A percentile compares a stretch with the other conserved stretches of the same genome.
Evolutionary conservation across 2,329 filamentous ascomycete genomes (phyloP).

Genomic region (Monosporascus sp.): DNA sequence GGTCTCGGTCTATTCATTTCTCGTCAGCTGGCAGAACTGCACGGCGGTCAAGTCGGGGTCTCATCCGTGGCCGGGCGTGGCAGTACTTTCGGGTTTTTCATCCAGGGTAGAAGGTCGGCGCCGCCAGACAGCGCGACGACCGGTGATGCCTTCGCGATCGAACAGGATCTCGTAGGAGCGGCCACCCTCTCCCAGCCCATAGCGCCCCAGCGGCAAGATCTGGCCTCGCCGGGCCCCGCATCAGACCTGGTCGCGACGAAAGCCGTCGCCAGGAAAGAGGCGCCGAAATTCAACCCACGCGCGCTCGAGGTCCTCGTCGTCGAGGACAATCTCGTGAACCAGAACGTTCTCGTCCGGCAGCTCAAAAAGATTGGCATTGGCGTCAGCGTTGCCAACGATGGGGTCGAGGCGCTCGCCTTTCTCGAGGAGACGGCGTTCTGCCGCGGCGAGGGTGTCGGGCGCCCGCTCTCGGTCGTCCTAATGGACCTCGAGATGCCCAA

Average conservation of each 20-base stretch:
- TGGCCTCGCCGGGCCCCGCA: conserved; percentile 12
- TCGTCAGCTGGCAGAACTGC: conserved; percentile 71
- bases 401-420: conserved; percentile 44
- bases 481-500: conserved; percentile 25
- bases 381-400: conserved; percentile 52
- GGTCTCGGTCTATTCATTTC: conserved; percentile 77
- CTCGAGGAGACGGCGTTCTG: not conserved
- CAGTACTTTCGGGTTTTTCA: conserved; percentile 71
- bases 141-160: conserved; percentile 11
- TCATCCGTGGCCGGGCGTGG: conserved; percentile 63
- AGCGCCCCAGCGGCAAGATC: conserved; percentile 20
- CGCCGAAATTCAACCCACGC: conserved; percentile 15
- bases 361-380: conserved; percentile 44
- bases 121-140: conserved; percentile 9
- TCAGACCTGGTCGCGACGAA: conserved; percentile 17
- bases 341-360: conserved; percentile 48
- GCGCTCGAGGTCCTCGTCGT: conserved; percentile 41
- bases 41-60: conserved; percentile 75
- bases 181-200: conserved; percentile 8
- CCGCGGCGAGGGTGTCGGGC: conserved; percentile 8
- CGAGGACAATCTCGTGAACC: conserved; percentile 58
- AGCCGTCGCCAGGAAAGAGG: not conserved
- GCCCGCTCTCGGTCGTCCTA: conserved; percentile 18
- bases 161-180: conserved; percentile 12
- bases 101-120: conserved; percentile 43